Percentiles rank a stretch among this genome's conserved stretches.
Conservation (phyloP, 345 rosid species). For the Sonneratia alba region DNA sequence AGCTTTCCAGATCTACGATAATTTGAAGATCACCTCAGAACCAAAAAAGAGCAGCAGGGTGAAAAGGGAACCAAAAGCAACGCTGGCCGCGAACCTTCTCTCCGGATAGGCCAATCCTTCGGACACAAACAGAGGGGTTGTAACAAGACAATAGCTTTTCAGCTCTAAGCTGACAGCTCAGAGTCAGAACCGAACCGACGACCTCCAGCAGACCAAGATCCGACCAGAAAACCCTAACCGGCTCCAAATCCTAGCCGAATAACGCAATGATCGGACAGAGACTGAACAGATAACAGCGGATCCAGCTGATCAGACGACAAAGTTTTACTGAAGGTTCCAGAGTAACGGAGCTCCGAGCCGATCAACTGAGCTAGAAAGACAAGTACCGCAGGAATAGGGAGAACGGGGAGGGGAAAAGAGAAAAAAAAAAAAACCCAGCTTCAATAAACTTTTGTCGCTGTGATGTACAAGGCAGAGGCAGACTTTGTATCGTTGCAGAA, state of each 20-base stretch:
- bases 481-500: background rate
- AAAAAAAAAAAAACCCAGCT: background rate
- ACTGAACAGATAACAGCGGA: background rate
- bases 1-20: conserved; percentile 8
- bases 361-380: background rate
- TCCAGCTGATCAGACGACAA: background rate
- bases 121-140: background rate
- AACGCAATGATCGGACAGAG: background rate
- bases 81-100: conserved; percentile 1
- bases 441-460: background rate
- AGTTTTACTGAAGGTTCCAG: background rate
- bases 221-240: background rate
- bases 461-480: background rate
- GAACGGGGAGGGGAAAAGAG: background rate
- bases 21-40: background rate
- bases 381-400: background rate
- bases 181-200: background rate
- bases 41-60: background rate
- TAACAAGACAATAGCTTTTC: background rate
- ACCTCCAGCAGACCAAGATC: background rate
- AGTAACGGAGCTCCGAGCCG: background rate
- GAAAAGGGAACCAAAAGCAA: conserved; percentile 3
- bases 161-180: background rate
- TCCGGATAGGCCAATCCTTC: background rate
- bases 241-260: background rate